phyloP scores from a whole-genome alignment of 2,329 filamentous ascomycete species.

The Nemania sp. region DNA sequence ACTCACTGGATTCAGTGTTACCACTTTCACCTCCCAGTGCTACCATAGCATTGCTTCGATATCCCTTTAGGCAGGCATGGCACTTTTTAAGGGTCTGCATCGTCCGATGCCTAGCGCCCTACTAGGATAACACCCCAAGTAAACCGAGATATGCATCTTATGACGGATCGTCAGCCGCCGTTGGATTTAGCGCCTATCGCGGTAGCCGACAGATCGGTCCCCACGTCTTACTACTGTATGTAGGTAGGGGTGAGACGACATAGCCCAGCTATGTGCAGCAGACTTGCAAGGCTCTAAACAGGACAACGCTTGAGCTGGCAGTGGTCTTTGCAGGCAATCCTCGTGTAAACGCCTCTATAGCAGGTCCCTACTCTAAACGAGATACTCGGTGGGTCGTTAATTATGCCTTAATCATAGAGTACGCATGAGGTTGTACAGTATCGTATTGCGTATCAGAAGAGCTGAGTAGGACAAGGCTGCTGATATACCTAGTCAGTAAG shows the following conservation, averaged over 20 bases:
- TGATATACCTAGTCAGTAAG: constrained; percentile 9
- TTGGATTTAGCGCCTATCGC: constrained; percentile 12
- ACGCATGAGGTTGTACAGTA: background rate
- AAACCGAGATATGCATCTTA: constrained; percentile 10
- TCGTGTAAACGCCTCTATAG: background rate
- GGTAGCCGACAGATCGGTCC: constrained; percentile 13
- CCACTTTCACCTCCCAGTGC: background rate
- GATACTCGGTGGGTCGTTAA: background rate
- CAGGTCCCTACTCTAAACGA: background rate
- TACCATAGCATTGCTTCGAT: constrained; percentile 19
- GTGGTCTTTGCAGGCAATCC: background rate
- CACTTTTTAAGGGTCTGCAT: background rate
- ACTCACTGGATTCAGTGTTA: background rate
- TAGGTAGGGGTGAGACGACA: background rate
- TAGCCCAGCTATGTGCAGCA: background rate
- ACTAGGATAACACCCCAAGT: constrained; percentile 7
- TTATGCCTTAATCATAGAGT: background rate
- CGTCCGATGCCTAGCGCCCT: background rate
- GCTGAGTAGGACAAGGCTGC: background rate
- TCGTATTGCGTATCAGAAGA: background rate
- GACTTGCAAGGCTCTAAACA: background rate
- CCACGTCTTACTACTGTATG: background rate
- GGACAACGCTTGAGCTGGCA: background rate
- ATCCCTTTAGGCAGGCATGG: background rate
- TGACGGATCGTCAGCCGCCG: constrained; percentile 6